A percentile compares a stretch with the other conserved stretches of the same genome.
These are phyloP conservation scores for Acacia concinna DNA, from an alignment of 331 rosid genomes.

Conservation along the genomic window DNA sequence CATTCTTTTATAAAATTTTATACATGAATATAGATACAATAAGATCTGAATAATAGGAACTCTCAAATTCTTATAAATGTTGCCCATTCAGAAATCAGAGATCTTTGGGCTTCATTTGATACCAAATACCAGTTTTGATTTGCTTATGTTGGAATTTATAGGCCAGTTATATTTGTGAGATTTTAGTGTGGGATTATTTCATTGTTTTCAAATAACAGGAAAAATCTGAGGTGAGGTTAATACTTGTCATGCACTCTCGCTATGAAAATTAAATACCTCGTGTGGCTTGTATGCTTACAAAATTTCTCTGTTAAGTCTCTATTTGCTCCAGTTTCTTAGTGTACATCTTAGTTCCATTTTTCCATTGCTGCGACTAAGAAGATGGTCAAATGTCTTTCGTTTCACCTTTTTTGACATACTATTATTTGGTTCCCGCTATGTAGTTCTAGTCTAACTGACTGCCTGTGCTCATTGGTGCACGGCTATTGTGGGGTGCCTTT, in stretches of 20 bases:
- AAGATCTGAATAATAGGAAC: too few species aligned
- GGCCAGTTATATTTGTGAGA: neutral
- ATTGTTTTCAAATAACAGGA: neutral
- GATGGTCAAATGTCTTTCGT: neutral
- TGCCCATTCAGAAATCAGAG: neutral
- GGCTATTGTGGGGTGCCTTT: neutral
- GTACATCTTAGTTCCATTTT: neutral
- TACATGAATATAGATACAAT: neutral
- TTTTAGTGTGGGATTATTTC: neutral
- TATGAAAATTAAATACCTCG: neutral
- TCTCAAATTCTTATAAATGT: neutral
- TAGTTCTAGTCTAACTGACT: neutral
- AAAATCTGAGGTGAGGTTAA: neutral
- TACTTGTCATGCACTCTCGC: neutral
- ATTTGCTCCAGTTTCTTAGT: neutral
- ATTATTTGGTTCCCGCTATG: conserved; percentile 11
- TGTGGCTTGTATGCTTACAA: neutral
- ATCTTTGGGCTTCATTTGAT: neutral
- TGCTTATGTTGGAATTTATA: neutral
- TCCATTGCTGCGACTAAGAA: neutral
- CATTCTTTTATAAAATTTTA: neutral
- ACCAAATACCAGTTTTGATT: neutral
- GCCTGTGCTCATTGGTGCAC: conserved; percentile 16
- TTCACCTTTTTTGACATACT: conserved; percentile 6
- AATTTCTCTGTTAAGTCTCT: neutral